Conservation (phyloP, 2,329 filamentous ascomycete species). For the Epichloe uncinata region DNA sequence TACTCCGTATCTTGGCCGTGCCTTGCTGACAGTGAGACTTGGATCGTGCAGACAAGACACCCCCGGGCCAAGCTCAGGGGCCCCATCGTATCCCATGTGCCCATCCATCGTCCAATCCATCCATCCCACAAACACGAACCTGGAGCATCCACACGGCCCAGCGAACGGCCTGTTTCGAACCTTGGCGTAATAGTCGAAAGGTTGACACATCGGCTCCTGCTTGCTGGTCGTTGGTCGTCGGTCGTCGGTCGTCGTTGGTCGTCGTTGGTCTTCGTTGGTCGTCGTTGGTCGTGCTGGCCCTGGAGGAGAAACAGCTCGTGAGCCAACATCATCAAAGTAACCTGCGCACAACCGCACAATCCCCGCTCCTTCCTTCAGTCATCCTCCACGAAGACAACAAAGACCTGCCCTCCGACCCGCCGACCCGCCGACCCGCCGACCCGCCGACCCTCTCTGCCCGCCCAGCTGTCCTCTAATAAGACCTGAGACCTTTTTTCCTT, state of each 20-base stretch:
- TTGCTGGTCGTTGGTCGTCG: too few relatives aligned
- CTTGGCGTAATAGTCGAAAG: not conserved
- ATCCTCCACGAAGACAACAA: not conserved
- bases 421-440: not conserved
- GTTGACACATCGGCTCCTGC: not conserved
- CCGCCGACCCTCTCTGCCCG: not conserved
- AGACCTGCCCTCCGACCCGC: not conserved
- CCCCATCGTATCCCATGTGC: not conserved
- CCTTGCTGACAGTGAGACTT: too few relatives aligned
- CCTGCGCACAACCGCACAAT: not conserved
- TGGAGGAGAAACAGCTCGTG: not conserved
- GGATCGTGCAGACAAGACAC: too few relatives aligned
- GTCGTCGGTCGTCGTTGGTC: too few relatives aligned
- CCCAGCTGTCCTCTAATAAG: slow-evolving; percentile 5
- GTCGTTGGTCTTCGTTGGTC: not conserved
- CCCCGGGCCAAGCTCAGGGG: too few relatives aligned
- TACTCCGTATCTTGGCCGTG: too few relatives aligned
- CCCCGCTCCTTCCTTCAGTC: not conserved
- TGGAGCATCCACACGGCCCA: not conserved
- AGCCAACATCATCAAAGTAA: not conserved
- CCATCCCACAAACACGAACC: too few relatives aligned
- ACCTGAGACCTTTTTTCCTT: slow-evolving; percentile 9
- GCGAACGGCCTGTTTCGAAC: not conserved
- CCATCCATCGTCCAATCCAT: not conserved
- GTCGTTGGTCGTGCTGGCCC: not conserved